Evolutionary conservation across 73 alveolate genomes (phyloP).

Genomic region (Effrenium voratum): DNA sequence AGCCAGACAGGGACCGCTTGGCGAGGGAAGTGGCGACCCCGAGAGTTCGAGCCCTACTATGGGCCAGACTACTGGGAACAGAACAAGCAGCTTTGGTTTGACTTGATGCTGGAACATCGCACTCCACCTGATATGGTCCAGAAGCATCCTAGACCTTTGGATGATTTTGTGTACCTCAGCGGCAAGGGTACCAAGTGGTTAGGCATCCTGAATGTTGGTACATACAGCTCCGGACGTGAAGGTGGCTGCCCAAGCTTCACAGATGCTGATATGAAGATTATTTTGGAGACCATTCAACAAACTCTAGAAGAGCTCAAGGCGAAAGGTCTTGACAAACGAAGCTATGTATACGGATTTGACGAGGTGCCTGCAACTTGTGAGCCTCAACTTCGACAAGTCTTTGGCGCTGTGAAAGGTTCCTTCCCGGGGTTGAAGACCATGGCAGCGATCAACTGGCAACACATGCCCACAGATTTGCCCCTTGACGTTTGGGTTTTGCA

Average conservation of each 20-base stretch:
- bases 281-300: not conserved
- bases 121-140: constrained; percentile 30
- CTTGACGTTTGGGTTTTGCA: constrained; percentile 1
- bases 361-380: constrained; percentile 16
- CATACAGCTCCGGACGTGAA: not conserved
- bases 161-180: constrained; percentile 1
- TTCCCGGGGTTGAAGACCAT: constrained; percentile 20
- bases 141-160: constrained; percentile 15
- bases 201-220: constrained; percentile 15
- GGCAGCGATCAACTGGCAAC: constrained; percentile 52
- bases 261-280: not conserved
- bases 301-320: constrained; percentile 11
- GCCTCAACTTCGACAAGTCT: constrained; percentile 22
- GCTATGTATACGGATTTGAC: constrained; percentile 18
- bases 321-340: not conserved
- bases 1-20: not conserved
- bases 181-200: constrained; percentile 26
- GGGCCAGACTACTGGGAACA: constrained; percentile 2
- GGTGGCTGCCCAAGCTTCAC: constrained; percentile 15
- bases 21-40: not conserved
- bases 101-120: constrained; percentile 25
- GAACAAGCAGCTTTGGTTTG: constrained; percentile 17
- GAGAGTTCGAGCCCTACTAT: constrained; percentile 15
- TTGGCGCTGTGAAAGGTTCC: constrained; percentile 18
- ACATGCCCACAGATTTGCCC: not conserved